These are phyloP conservation scores for Silene uniflora DNA, from an alignment of 148 eudicot species.

Conservation along the genomic window DNA sequence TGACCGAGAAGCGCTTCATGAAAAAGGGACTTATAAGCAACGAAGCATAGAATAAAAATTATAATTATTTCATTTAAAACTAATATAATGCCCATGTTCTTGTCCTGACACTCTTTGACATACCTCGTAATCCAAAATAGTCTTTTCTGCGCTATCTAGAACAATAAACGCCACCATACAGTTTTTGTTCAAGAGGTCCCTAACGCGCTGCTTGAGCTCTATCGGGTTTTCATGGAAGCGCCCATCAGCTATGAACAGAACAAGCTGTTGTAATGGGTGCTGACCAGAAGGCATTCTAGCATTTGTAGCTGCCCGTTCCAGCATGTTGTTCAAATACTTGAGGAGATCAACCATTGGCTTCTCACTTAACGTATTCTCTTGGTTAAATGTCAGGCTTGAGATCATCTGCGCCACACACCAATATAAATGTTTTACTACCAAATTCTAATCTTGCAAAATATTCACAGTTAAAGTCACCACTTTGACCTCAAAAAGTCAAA, in stretches of 20 bases:
- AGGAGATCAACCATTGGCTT: conserved; percentile 82
- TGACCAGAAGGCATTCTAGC: conserved; percentile 85
- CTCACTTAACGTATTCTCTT: conserved; percentile 74
- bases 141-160: conserved; percentile 65
- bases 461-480: too few relatives aligned
- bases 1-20: conserved; percentile 21
- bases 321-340: conserved; percentile 61
- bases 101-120: too few relatives aligned
- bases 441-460: too few relatives aligned
- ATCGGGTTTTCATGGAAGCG: conserved; percentile 75
- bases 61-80: not conserved
- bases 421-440: too few relatives aligned
- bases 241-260: conserved; percentile 90
- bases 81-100: too few relatives aligned
- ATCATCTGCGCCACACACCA: conserved; percentile 55
- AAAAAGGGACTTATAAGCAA: conserved; percentile 9
- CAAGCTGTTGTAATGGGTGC: conserved; percentile 90
- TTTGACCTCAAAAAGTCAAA: not conserved
- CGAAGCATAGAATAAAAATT: not conserved
- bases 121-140: conserved; percentile 72
- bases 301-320: conserved; percentile 64
- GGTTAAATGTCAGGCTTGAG: conserved; percentile 83
- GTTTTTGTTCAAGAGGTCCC: conserved; percentile 69
- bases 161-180: conserved; percentile 88
- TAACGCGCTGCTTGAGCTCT: conserved; percentile 61